Percentiles rank a stretch among this genome's conserved stretches.
phyloP scores from a whole-genome alignment of 345 rosid genomes.

The Rhizophora apiculata region DNA sequence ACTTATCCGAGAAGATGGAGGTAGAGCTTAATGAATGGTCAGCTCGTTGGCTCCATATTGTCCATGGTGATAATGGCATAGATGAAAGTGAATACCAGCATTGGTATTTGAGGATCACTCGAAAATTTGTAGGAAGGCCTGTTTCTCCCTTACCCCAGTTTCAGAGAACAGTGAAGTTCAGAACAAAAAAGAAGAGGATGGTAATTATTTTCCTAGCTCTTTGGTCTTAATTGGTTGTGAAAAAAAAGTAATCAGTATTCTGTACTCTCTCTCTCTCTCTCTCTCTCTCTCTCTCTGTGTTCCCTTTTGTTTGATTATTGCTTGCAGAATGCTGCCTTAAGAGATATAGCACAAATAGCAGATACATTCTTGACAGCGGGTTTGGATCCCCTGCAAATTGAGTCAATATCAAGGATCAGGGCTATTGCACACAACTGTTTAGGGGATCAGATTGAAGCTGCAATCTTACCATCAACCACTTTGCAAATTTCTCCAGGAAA shows the following conservation, averaged over 20 bases:
- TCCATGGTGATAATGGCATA: slow-evolving; percentile 53
- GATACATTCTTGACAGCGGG: slow-evolving; percentile 67
- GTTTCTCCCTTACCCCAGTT: slow-evolving; percentile 74
- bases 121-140: slow-evolving; percentile 48
- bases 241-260: background rate
- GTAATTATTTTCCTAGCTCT: slow-evolving; percentile 35
- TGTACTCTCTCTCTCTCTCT: background rate
- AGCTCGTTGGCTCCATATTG: slow-evolving; percentile 55
- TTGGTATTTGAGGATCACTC: slow-evolving; percentile 76
- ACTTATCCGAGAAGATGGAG: slow-evolving; percentile 89
- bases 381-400: slow-evolving; percentile 61
- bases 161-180: slow-evolving; percentile 36
- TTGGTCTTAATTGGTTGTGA: slow-evolving; percentile 2
- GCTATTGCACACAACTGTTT: slow-evolving; percentile 76
- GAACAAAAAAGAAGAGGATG: slow-evolving; percentile 44
- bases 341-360: slow-evolving; percentile 74
- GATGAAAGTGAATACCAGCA: slow-evolving; percentile 78
- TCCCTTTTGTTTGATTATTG: slow-evolving; percentile 4
- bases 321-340: slow-evolving; percentile 68
- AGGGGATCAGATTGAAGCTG: slow-evolving; percentile 65
- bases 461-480: slow-evolving; percentile 28
- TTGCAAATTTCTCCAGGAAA: slow-evolving; percentile 58
- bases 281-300: background rate
- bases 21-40: slow-evolving; percentile 85
- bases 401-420: slow-evolving; percentile 64